Percentiles rank a stretch among this genome's conserved stretches.
Evolutionary conservation across 2,329 filamentous ascomycete species (phyloP).

Genomic region (Gaeumannomyces tritici): DNA sequence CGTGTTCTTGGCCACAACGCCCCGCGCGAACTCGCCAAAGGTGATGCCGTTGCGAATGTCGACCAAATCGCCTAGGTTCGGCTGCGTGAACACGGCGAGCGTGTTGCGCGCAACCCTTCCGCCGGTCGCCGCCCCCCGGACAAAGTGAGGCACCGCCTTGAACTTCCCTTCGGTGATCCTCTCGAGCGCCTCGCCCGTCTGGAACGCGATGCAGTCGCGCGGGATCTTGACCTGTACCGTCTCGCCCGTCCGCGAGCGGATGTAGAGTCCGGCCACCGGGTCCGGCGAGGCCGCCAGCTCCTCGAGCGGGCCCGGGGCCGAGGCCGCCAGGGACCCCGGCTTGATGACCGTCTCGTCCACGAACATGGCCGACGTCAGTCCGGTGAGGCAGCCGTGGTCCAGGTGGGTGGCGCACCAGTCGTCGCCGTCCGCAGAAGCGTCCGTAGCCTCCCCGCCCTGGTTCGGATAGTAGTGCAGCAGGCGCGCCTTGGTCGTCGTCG

Average conservation of each 20-base stretch:
- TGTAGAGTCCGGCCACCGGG: slow-evolving; percentile 81
- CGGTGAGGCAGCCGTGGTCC: slow-evolving; percentile 90
- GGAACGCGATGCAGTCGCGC: slow-evolving; percentile 84
- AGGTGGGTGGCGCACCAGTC: slow-evolving; percentile 92
- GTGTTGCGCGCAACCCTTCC: slow-evolving; percentile 67
- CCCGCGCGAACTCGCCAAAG: slow-evolving; percentile 67
- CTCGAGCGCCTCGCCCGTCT: slow-evolving; percentile 88
- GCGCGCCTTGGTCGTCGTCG: slow-evolving; percentile 81
- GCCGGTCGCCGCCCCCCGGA: slow-evolving; percentile 41
- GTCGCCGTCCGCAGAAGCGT: slow-evolving; percentile 46
- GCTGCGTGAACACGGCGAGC: slow-evolving; percentile 93
- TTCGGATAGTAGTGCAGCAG: slow-evolving; percentile 88
- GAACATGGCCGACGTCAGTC: slow-evolving; percentile 92
- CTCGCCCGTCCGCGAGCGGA: slow-evolving; percentile 72
- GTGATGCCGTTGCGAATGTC: slow-evolving; percentile 57
- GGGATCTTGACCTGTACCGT: slow-evolving; percentile 91
- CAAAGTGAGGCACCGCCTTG: slow-evolving; percentile 92
- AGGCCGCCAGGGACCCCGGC: background rate
- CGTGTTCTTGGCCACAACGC: slow-evolving; percentile 50
- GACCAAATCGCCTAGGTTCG: slow-evolving; percentile 74
- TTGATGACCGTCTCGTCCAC: slow-evolving; percentile 56
- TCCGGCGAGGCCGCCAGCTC: slow-evolving; percentile 75
- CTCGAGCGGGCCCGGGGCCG: slow-evolving; percentile 38
- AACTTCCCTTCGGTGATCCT: slow-evolving; percentile 86
- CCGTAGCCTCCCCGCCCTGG: slow-evolving; percentile 13